A percentile compares a stretch with the other conserved stretches of the same genome.
Evolutionary conservation across 2,329 filamentous ascomycete species (phyloP).

Genomic region (Ascochyta clinopodiicola): DNA sequence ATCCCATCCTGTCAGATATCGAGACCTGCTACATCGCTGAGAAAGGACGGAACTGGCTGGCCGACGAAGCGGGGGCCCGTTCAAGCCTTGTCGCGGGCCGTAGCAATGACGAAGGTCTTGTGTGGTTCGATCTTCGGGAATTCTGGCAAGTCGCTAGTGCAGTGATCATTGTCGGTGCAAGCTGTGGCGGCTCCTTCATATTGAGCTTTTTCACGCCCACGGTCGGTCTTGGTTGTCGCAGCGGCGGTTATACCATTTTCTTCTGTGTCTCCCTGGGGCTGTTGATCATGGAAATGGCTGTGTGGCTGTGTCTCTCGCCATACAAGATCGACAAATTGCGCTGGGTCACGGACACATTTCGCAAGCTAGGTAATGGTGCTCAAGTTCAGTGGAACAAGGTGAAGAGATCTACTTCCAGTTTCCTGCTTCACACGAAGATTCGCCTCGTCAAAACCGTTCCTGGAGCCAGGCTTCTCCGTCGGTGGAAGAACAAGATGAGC

Average conservation of each 20-base stretch:
- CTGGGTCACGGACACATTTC: constrained; percentile 19
- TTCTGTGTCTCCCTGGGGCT: constrained; percentile 40
- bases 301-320: constrained; percentile 42
- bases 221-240: constrained; percentile 52
- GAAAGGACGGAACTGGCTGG: constrained; percentile 50
- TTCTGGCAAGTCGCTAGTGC: constrained; percentile 52
- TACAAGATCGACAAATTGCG: constrained; percentile 23
- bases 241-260: constrained; percentile 55
- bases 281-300: constrained; percentile 48
- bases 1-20: constrained; percentile 53
- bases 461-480: constrained; percentile 8
- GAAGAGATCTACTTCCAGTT: constrained; percentile 11
- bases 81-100: constrained; percentile 46
- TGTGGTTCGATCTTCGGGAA: constrained; percentile 54
- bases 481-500: constrained; percentile 5
- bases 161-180: constrained; percentile 46
- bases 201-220: constrained; percentile 55
- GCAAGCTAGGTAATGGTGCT: constrained; percentile 14
- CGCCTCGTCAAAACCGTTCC: constrained; percentile 14
- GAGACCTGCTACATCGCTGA: constrained; percentile 50
- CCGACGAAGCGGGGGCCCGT: constrained; percentile 41
- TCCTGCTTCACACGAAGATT: constrained; percentile 12
- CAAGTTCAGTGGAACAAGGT: constrained; percentile 17
- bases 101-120: constrained; percentile 44
- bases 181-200: constrained; percentile 49